Evolutionary conservation across 805 yeast species (phyloP), one percentile per base, ranked within the genome.

Genomic region (Suhomyces sp.): DNA sequence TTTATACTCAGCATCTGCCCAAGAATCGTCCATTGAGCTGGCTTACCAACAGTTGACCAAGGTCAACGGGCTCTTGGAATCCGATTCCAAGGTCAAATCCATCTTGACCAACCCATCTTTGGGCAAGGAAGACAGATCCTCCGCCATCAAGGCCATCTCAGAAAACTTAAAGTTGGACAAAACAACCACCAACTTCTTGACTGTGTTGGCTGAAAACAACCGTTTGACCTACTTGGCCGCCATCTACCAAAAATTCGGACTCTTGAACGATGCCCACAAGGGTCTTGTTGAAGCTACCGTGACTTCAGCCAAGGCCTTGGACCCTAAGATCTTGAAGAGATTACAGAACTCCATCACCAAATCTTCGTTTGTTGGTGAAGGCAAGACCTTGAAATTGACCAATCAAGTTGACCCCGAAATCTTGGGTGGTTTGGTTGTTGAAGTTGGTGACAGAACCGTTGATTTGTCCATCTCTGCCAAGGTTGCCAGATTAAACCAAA

Each of bases 401-500:
- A 91, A 88, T 75, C 74, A 73, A 47, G 85, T 91, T 45, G 81
- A 88, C 72, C 87, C 96, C 47, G 93, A 84, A 48, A 86, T 93
- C 60, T 75, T 86, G 63, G 98, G 98, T 60, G 98, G 98, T 56
- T 78, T 93, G 63, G 72, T 93, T 51, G 95, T 93, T 42, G 96
- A 90, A 70, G 87, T 93, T 54, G 96, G 91, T 58, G 98, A 91
- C 74, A 87, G 83, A 68, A 90, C 98, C 46, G 96, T 88, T 54
- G 98, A 93, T 70, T 76, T 91, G 64, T 83, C 95, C 41, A 79
- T 93, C 51, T 74, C 90, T 42, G 66, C 85, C 59, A 88, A 83
- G 76, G 79, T 93, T 60, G 73, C 85, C 63, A 88, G 79, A 72
- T 81, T 90, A 68, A 93, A 93, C 84, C 79, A 84, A 67, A 79